Percentiles rank a stretch among this genome's conserved stretches.
Evolutionary conservation across 2,329 filamentous ascomycete species (phyloP).

Genomic region (Claviceps pusilla): DNA sequence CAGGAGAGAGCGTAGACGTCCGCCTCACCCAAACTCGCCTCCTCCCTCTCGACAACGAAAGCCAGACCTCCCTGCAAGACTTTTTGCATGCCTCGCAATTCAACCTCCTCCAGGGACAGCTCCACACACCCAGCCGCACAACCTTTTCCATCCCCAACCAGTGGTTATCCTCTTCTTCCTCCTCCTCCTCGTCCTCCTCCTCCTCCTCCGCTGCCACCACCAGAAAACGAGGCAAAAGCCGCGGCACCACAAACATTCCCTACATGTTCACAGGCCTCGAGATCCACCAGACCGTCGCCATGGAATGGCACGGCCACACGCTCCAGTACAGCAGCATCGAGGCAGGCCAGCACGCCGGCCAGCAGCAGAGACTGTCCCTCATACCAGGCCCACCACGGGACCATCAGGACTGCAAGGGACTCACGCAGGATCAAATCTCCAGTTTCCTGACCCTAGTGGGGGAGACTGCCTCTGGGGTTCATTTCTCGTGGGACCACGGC

Average conservation of each 20-base stretch:
- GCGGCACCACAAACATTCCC: slow-evolving; percentile 9
- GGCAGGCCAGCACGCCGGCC: slow-evolving; percentile 34
- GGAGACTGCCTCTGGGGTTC: slow-evolving; percentile 15
- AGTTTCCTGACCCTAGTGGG: slow-evolving; percentile 16
- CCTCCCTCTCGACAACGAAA: slow-evolving; percentile 22
- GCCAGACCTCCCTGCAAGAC: slow-evolving; percentile 21
- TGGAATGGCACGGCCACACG: slow-evolving; percentile 27
- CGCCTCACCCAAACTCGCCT: slow-evolving; percentile 25
- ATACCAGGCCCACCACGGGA: slow-evolving; percentile 4
- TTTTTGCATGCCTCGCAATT: slow-evolving; percentile 33
- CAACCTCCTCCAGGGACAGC: slow-evolving; percentile 25
- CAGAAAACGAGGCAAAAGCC: neutral
- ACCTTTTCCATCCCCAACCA: slow-evolving; percentile 17
- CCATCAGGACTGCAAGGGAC: neutral
- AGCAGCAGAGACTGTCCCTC: slow-evolving; percentile 35
- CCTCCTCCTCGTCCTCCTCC: neutral
- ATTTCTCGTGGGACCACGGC: slow-evolving; percentile 23
- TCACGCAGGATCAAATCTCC: neutral
- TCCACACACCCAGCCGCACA: slow-evolving; percentile 23
- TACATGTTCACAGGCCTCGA: slow-evolving; percentile 37
- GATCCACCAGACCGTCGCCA: slow-evolving; percentile 30
- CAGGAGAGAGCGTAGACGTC: slow-evolving; percentile 31
- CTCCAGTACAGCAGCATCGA: slow-evolving; percentile 38
- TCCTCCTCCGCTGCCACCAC: neutral
- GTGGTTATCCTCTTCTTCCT: slow-evolving; percentile 2